phyloP scores from a whole-genome alignment of 208 protist genomes.

The Leishmania guyanensis region DNA sequence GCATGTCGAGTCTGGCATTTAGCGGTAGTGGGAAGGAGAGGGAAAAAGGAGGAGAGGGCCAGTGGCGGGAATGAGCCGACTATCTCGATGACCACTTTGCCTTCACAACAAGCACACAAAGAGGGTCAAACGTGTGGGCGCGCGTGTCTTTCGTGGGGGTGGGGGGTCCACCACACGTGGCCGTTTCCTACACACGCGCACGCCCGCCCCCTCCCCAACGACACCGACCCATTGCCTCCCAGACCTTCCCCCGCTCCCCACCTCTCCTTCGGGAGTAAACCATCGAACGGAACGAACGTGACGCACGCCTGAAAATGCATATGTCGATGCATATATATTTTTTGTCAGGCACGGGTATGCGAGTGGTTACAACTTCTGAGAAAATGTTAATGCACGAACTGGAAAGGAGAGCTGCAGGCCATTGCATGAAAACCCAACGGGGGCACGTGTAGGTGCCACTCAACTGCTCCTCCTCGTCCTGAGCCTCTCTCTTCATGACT shows the following conservation, averaged over 20 bases:
- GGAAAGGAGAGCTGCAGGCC: not conserved
- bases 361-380: not conserved
- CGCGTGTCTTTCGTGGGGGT: not conserved
- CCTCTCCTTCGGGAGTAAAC: not conserved
- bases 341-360: not conserved
- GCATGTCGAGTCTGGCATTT: not conserved
- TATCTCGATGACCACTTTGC: not conserved
- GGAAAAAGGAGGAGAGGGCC: not conserved
- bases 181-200: not conserved
- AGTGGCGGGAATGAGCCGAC: not conserved
- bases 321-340: not conserved
- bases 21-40: not conserved
- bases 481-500: not conserved
- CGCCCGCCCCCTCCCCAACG: not conserved
- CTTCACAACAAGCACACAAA: not conserved
- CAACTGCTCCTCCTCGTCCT: not conserved
- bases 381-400: not conserved
- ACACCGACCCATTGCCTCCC: not conserved
- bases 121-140: not conserved
- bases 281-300: not conserved
- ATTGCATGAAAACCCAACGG: not conserved
- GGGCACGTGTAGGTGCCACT: not conserved
- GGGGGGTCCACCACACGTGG: not conserved
- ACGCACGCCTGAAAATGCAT: not conserved
- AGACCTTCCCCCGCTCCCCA: not conserved